Evolutionary conservation across 176 grass and related monocot genomes (phyloP), one percentile per base, ranked within the genome.

Genomic region (Musa beccarii): DNA sequence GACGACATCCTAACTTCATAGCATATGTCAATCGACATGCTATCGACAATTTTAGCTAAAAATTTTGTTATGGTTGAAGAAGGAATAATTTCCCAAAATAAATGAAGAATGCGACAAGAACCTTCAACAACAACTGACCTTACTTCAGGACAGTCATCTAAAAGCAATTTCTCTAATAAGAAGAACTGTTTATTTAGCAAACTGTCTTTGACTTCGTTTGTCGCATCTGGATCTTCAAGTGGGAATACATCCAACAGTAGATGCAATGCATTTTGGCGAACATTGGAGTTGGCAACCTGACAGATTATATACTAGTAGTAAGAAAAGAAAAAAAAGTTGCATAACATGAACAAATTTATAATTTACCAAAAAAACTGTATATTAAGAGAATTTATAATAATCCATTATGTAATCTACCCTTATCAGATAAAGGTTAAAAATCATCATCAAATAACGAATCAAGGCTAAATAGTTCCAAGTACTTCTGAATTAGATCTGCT

Each of bases 11-110:
- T 86, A 51, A 98, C 88, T 67, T 98, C 88, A 57, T 74, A 89
- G 78, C 88, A 91, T 52, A 81, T 82, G 80, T 98, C 88, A 77
- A 89, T 75, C n/a, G 90, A 93, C 86, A 98, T 91, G 73, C 88
- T 86, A 56, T 93, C 86, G 68, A 93, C 81, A 81, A 98, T 86
- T 76, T 91, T 98, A 63, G 88, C 81, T 64, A 98, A 68, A 78
- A 89, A 78, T 69, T 87, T 98, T 57, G 90, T 86, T 83, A 98
- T 93, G 10, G 61, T 89, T 66, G 61, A 67, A 12, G 90, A 81
- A 66, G 90, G 86, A 80, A 98, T 86, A 80, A 98, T 80, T 89
- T 93, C 94, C 94, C 94, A 98, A 80, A 87, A 98, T 79, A 89
- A 85, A 81, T 85, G 85, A 83, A 98, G 84, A 78, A 98, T 89